Conservation (phyloP, 495 filamentous ascomycete genomes). For the Paragyromitra xinjiangensis region DNA sequence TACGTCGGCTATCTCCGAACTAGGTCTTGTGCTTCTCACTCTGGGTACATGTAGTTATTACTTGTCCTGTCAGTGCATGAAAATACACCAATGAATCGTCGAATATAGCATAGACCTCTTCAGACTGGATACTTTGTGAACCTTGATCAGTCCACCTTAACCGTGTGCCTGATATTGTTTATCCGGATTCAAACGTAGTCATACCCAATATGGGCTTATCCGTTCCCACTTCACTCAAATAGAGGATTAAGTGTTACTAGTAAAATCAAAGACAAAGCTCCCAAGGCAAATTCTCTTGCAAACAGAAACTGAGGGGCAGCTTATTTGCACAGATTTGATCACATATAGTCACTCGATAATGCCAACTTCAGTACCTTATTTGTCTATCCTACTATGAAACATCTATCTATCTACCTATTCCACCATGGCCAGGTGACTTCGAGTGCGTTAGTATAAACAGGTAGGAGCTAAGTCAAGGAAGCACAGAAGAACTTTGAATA, state of each 20-base stretch:
- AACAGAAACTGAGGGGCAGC: background rate
- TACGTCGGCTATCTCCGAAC: slow-evolving; percentile 13
- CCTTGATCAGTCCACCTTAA: background rate
- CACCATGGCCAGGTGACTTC: too few relatives aligned
- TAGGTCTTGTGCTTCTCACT: background rate
- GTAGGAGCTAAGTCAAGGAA: too few relatives aligned
- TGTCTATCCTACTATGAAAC: too few relatives aligned
- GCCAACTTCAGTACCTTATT: too few relatives aligned
- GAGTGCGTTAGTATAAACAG: too few relatives aligned
- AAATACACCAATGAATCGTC: background rate
- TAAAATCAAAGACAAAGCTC: background rate
- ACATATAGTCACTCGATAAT: slow-evolving; percentile 34
- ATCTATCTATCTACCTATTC: too few relatives aligned
- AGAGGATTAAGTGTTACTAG: background rate
- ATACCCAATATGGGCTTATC: background rate
- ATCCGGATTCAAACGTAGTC: background rate
- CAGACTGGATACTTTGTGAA: background rate
- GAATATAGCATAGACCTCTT: background rate
- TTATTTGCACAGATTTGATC: background rate
- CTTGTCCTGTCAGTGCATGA: background rate
- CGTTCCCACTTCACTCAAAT: too few relatives aligned
- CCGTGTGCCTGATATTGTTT: background rate
- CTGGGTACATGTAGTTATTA: background rate
- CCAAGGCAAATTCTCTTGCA: background rate
- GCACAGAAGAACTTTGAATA: background rate